Percentiles rank a stretch among this genome's conserved stretches.
Conservation (phyloP, 306 rosid genomes). For the Elaeagnus macrophylla region DNA sequence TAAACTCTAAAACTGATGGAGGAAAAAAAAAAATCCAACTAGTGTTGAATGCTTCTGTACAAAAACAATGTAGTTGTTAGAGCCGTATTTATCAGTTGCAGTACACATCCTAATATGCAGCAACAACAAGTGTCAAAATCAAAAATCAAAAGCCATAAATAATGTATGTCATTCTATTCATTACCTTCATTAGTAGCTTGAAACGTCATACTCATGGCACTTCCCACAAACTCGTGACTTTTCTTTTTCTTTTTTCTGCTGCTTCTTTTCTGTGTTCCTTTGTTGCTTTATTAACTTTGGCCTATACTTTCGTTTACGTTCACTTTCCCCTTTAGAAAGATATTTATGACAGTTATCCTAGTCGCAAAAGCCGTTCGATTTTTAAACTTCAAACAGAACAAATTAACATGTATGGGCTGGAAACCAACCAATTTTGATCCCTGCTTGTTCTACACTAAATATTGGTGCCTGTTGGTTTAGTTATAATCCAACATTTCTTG, state of each 20-base stretch:
- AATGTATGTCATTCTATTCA: conserved; percentile 18
- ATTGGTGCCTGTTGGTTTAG: conserved; percentile 16
- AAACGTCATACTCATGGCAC: conserved; percentile 59
- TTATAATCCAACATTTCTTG: conserved; percentile 11
- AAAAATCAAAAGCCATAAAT: conserved; percentile 32
- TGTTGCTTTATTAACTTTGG: conserved; percentile 23
- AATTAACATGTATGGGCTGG: neutral
- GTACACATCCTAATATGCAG: conserved; percentile 34
- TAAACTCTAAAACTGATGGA: conserved; percentile 11
- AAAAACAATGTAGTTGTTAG: conserved; percentile 21
- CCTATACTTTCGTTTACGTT: conserved; percentile 29
- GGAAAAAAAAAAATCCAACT: conserved; percentile 5
- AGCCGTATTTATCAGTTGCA: conserved; percentile 63
- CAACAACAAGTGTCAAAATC: conserved; percentile 28
- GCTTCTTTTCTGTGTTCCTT: conserved; percentile 37
- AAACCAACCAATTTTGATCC: neutral
- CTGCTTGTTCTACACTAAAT: conserved; percentile 28
- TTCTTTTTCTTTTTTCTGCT: conserved; percentile 15
- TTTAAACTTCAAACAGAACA: neutral
- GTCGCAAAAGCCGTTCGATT: neutral
- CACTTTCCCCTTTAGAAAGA: conserved; percentile 38
- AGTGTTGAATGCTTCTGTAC: conserved; percentile 14
- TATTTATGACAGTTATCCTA: conserved; percentile 1
- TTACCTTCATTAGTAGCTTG: conserved; percentile 24
- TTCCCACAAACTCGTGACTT: conserved; percentile 58